Base-by-base conservation (phyloP, 1,139 yeast genomes). In the Sugiyamaella grinbergsii region DNA sequence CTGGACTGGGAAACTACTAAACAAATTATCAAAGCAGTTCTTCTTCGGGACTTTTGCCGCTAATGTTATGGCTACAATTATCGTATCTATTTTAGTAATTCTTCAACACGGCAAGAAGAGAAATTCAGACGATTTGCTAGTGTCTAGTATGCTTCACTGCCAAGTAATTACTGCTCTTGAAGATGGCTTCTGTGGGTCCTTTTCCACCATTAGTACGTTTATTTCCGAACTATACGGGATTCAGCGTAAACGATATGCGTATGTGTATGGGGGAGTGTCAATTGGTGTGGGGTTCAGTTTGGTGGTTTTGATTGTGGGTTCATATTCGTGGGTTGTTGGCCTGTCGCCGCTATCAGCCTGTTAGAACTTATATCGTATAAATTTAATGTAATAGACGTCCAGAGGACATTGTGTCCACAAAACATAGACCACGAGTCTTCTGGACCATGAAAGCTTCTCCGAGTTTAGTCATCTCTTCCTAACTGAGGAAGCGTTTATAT, bases 181-280 rank as follows among this genome's bases (percentile, higher is more conserved):
- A 10, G 78, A 79, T 57, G 96, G 96, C 0, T 84, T 82, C 55
- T 84, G 94, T 63, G 96, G 95, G 0, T 76, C 82, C 3, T 67
- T 87, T 42, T 82, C 93, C 32, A 90, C 96, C 0, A 79, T 87
- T 32, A 82, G 90, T 51, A 84, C 96, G 0, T 84, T 89, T 60
- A 76, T 85, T 2, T 80, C 78, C 28, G 96, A 90, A 64, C 65
- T 87, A 38, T 73, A 73, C 57, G 71, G 71, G 0, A 60, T 83
- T 8, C 56, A 48, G 43, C 47, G 49, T 4, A 31, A 53, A n/a
- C 46, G 52, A 4, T 38, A 64, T 32, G 67, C 75, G 2, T 79
- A 78, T 59, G 47, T 59, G 1, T 80, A 80, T 57, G 78, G 72
- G 0, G 15, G 64, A 0, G 51, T 56, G 0, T 70, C 80, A 5